Evolutionary conservation across 2,329 filamentous ascomycete species (phyloP).

Genomic region (Neoscytalidium dimidiatum): DNA sequence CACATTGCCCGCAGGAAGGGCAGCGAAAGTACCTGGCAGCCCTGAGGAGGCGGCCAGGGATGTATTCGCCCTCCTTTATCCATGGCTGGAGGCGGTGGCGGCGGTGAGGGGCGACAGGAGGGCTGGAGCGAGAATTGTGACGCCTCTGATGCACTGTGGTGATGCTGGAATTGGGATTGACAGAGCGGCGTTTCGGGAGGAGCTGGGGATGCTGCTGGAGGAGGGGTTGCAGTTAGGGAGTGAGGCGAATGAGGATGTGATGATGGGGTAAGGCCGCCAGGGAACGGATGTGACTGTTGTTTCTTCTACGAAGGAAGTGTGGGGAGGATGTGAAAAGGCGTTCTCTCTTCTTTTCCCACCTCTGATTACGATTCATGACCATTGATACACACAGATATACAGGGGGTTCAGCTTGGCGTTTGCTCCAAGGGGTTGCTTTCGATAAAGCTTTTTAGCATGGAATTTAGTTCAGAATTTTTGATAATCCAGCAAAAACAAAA

Average conservation of each 20-base stretch:
- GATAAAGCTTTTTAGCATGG: neutral
- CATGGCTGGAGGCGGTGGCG: constrained; percentile 3
- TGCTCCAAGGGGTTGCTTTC: neutral
- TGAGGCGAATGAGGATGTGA: neutral
- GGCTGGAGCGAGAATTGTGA: constrained; percentile 1
- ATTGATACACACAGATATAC: neutral
- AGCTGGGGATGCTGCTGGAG: neutral
- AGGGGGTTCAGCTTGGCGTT: neutral
- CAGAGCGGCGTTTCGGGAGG: neutral
- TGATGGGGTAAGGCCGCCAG: neutral
- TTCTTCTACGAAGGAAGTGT: neutral
- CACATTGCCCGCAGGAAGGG: neutral
- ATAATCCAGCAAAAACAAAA: too few relatives aligned
- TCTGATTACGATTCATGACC: neutral
- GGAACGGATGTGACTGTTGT: neutral
- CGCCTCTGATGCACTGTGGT: neutral
- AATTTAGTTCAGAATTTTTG: neutral
- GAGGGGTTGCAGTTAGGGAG: neutral
- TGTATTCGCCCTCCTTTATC: neutral
- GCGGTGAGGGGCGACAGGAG: neutral
- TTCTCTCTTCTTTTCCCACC: neutral
- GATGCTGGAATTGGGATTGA: neutral
- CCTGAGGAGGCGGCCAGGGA: neutral
- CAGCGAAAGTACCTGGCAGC: neutral
- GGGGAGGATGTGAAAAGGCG: neutral